phyloP scores from a whole-genome alignment of 1,284 basidiomycete species.

The Moniliophthora roreri region DNA sequence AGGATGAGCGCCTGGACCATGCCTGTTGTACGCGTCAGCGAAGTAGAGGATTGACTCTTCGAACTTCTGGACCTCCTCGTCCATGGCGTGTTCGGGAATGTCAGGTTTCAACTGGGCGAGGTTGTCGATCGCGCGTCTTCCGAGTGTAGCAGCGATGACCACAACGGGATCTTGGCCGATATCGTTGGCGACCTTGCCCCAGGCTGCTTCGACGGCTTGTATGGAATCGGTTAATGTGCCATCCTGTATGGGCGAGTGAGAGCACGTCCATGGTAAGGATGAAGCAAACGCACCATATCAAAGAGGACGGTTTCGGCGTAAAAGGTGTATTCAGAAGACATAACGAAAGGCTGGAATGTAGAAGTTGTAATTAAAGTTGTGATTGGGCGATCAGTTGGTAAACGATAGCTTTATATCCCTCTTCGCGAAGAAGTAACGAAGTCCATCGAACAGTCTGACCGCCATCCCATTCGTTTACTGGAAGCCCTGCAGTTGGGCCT shows the following conservation, averaged over 20 bases:
- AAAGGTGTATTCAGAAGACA: conserved; percentile 30
- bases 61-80: conserved; percentile 64
- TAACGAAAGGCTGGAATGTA: too few species aligned
- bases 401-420: too few species aligned
- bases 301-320: conserved; percentile 66
- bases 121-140: conserved; percentile 71
- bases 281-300: conserved; percentile 58
- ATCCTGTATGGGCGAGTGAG: conserved; percentile 19
- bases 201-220: conserved; percentile 74
- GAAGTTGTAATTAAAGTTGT: too few species aligned
- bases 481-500: too few species aligned
- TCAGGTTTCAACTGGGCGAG: conserved; percentile 57
- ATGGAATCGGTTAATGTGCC: too few species aligned
- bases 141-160: conserved; percentile 74
- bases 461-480: too few species aligned
- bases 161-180: conserved; percentile 63
- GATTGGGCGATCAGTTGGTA: too few species aligned
- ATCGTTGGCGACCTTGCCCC: conserved; percentile 72
- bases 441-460: too few species aligned
- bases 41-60: conserved; percentile 72
- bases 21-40: conserved; percentile 61
- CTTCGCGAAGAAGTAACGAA: too few species aligned
- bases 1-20: conserved; percentile 37
- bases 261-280: conserved; percentile 10
- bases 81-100: conserved; percentile 61